Evolutionary conservation across 2,329 filamentous ascomycete species (phyloP).

Genomic region (Microsporum audouinii): DNA sequence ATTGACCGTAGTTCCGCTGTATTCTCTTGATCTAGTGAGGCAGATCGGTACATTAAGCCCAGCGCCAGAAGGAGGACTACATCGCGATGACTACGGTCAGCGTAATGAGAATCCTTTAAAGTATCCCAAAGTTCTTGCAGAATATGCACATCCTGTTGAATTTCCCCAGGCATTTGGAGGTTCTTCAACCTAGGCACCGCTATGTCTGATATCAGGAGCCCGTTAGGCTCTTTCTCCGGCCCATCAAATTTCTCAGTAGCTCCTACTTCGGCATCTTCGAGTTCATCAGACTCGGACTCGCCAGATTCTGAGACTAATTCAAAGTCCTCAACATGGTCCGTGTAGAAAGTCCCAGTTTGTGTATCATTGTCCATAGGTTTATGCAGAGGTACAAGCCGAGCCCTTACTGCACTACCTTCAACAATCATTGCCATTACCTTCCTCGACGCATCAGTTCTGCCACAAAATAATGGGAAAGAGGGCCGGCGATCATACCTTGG

Average conservation of each 20-base stretch:
- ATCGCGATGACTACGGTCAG: constrained; percentile 17
- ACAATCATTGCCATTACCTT: constrained; percentile 42
- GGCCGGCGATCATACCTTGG: constrained; percentile 39
- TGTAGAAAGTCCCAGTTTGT: neutral
- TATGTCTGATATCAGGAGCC: neutral
- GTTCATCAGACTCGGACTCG: neutral
- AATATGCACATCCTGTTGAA: neutral
- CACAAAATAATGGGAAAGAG: constrained; percentile 4
- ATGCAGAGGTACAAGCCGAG: neutral
- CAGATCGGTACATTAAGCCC: constrained; percentile 12
- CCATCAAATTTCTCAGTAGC: neutral
- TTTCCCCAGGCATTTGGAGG: neutral
- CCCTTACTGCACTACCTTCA: constrained; percentile 18
- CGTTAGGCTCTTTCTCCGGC: neutral
- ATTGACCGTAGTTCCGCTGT: constrained; percentile 10
- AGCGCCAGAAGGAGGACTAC: constrained; percentile 15
- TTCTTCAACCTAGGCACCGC: neutral
- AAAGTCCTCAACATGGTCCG: neutral
- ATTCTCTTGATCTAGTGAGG: neutral
- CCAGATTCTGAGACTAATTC: neutral
- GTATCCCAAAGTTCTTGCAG: constrained; percentile 2
- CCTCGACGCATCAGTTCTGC: neutral
- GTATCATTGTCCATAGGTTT: neutral
- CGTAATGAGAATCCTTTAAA: neutral
- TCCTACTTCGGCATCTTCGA: neutral